Base-by-base conservation (phyloP, 441 rosid species). In the Lagerstroemia fauriei region DNA sequence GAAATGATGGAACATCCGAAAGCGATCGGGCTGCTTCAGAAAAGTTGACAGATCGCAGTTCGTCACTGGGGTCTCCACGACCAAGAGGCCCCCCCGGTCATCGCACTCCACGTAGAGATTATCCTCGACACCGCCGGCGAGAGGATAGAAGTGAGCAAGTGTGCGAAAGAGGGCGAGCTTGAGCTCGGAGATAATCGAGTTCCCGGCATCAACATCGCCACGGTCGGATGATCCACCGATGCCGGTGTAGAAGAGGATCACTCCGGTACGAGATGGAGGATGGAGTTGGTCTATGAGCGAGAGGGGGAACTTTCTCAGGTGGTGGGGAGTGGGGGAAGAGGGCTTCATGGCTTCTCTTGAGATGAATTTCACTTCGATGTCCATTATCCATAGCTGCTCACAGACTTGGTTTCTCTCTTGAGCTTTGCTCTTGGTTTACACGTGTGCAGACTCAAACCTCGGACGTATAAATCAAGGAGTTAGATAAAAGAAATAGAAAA, bases 121-220 rank as follows among this genome's bases (percentile, higher is more conserved):
- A 6, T 38, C 44, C 44, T 38, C 44, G 6, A 38, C 44, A 6
- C 44, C 6, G 44, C 44, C 44, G 6, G 44, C 44, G 5, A 82
- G 69, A 2, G 87, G 84, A 56, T 84, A 82, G 53, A 44, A 86
- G 68, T 27, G 38, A 24, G 78, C 5, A 1, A 84, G 82, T 18
- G 85, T 68, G 12, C 72, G 18, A 9, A 85, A 82, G 20, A 86
- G 75, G 8, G 81, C 48, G 11, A 2, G 32, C 77, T 80, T 82
- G 4, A 80, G 78, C 32, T 57, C 34, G 16, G 46, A 2, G 66
- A 61, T 61, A 27, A 61, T 7, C 66, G 22, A 53, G 59, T 17
- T 22, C 22, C 16, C 22, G 17, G 27, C 24, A n/a, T 61, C 66
- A 25, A 13, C 31, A 9, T 27, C 3, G 7, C 17, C 8, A 56